Percentiles rank a stretch among this genome's conserved stretches.
These are phyloP conservation scores for Schwanniomyces sp. DNA, from an alignment of 805 yeast species.

Conservation along the genomic window DNA sequence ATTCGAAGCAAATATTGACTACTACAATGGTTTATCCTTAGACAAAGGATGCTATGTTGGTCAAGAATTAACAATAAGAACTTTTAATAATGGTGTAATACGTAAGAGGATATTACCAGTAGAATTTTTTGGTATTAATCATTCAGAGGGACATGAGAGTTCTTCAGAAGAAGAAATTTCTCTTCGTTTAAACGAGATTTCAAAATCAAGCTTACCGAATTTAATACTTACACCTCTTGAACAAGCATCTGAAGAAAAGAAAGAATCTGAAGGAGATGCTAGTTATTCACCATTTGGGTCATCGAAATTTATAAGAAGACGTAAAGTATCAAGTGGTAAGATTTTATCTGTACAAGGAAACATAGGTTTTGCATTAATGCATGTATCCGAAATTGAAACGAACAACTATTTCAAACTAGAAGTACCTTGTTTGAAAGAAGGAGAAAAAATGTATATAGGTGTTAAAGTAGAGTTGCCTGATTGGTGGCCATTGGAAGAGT, in stretches of 20 bases:
- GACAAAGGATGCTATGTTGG: slow-evolving; percentile 97
- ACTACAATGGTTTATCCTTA: slow-evolving; percentile 74
- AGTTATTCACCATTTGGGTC: slow-evolving; percentile 42
- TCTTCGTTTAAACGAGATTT: slow-evolving; percentile 9
- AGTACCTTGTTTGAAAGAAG: slow-evolving; percentile 18
- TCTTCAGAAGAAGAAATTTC: slow-evolving; percentile 12
- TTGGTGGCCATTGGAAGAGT: slow-evolving; percentile 66
- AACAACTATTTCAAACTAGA: slow-evolving; percentile 32
- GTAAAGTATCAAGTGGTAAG: slow-evolving; percentile 55
- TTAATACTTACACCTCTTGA: slow-evolving; percentile 18
- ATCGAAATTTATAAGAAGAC: slow-evolving; percentile 25
- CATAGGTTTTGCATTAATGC: slow-evolving; percentile 65
- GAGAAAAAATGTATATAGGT: slow-evolving; percentile 29
- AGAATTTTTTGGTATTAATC: slow-evolving; percentile 25
- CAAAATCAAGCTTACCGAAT: slow-evolving; percentile 10
- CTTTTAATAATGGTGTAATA: slow-evolving; percentile 79
- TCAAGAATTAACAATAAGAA: slow-evolving; percentile 90
- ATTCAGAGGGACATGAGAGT: slow-evolving; percentile 12
- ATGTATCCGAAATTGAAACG: slow-evolving; percentile 45
- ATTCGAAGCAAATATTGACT: slow-evolving; percentile 80
- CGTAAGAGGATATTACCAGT: slow-evolving; percentile 80
- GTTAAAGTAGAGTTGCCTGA: slow-evolving; percentile 60
- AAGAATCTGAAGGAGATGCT: slow-evolving; percentile 5
- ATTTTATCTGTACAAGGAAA: slow-evolving; percentile 57
- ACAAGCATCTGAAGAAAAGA: slow-evolving; percentile 9